Conservation (phyloP, 495 filamentous ascomycete species). For the Parmelia sp. region DNA sequence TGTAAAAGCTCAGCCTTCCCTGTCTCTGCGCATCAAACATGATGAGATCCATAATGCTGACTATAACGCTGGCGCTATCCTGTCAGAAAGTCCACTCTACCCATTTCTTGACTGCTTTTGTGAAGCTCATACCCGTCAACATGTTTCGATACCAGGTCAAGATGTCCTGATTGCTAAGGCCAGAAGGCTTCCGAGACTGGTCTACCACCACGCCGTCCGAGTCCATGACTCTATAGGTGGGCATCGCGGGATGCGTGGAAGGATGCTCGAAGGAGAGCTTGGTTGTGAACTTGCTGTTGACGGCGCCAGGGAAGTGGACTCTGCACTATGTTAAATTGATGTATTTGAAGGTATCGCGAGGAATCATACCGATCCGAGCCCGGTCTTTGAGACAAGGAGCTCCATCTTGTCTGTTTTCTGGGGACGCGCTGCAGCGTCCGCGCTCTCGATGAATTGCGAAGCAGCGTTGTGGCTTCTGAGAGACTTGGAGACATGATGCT, state of each 20-base stretch:
- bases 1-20: slow-evolving; percentile 88
- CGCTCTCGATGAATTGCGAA: neutral
- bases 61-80: slow-evolving; percentile 28
- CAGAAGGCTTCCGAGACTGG: slow-evolving; percentile 49
- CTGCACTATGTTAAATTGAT: slow-evolving; percentile 31
- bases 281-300: slow-evolving; percentile 86
- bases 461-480: neutral
- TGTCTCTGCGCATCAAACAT: slow-evolving; percentile 86
- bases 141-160: slow-evolving; percentile 61
- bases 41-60: slow-evolving; percentile 88
- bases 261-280: slow-evolving; percentile 69
- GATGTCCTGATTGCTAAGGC: slow-evolving; percentile 63
- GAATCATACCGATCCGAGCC: slow-evolving; percentile 53
- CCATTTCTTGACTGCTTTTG: neutral
- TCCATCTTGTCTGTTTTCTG: slow-evolving; percentile 38
- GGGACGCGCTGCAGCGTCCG: neutral
- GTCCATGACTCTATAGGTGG: slow-evolving; percentile 82
- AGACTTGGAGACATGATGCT: slow-evolving; percentile 15
- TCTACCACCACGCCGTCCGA: slow-evolving; percentile 76
- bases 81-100: slow-evolving; percentile 10
- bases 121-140: slow-evolving; percentile 47
- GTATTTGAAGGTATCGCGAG: neutral
- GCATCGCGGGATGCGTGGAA: slow-evolving; percentile 57
- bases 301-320: slow-evolving; percentile 89
- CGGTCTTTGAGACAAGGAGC: slow-evolving; percentile 59